phyloP scores from a whole-genome alignment of 257 asterid species.

The Echites panduratus region DNA sequence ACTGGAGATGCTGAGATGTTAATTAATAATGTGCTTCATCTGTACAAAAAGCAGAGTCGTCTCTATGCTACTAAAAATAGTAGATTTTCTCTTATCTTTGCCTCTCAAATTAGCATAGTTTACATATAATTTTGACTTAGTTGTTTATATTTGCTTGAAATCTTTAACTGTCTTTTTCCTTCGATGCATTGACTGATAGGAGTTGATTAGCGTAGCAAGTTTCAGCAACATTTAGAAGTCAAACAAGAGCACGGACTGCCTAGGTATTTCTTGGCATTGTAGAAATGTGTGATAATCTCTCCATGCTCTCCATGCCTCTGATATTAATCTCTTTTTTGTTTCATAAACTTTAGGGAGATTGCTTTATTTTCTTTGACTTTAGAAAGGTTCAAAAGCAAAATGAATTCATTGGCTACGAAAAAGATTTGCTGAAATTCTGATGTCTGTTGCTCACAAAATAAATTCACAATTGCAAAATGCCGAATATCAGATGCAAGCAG shows the following conservation, averaged over 20 bases:
- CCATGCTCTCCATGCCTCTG: neutral
- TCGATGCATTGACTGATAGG: conserved; percentile 30
- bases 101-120: conserved; percentile 41
- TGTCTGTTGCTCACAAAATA: conserved; percentile 58
- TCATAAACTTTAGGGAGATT: too few species aligned
- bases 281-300: conserved; percentile 9
- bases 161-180: neutral
- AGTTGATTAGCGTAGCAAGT: conserved; percentile 41
- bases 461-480: conserved; percentile 43
- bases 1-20: conserved; percentile 21
- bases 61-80: conserved; percentile 35
- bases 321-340: too few species aligned
- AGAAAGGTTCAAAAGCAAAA: too few species aligned
- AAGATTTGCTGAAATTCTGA: conserved; percentile 69
- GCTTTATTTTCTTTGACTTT: too few species aligned
- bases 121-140: conserved; percentile 17
- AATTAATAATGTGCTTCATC: conserved; percentile 23
- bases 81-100: conserved; percentile 32
- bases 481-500: too few species aligned
- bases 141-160: conserved; percentile 1
- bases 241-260: too few species aligned
- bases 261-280: conserved; percentile 39
- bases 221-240: too few species aligned
- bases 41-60: conserved; percentile 24
- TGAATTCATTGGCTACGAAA: conserved; percentile 53